Base-by-base conservation (phyloP, 2,329 filamentous ascomycete genomes). In the Claviceps africana region DNA sequence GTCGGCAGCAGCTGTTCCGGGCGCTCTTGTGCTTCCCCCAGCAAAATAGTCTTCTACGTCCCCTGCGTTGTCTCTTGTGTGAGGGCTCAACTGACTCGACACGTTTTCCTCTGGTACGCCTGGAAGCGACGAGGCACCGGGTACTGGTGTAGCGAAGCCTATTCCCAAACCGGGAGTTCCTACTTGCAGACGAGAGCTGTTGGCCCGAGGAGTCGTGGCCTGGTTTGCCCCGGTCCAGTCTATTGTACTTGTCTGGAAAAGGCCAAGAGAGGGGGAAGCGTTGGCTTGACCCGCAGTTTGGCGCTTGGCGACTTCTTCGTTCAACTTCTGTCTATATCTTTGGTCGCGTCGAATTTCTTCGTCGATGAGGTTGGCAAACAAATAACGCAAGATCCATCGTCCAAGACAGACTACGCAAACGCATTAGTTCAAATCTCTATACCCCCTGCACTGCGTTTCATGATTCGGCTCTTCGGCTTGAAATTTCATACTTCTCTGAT, bases 351-450 rank as follows among this genome's bases (percentile, higher is more conserved):
- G 82, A 58, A 95, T 86, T 65, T 97, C 88, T 65, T 96, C 90
- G 55, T 95, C 86, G 51, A 98, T 85, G 43, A 97, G 74, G 52
- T 86, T 85, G 10, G 85, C 82, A 69, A 98, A 98, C 0, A 98
- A 76, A 66, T 96, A 95, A 35, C 93, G 81, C 54, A 98, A 71
- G 46, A 97, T 82, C 93, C 93, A 98, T 73, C 95, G 95, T 9
- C 93, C 93, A 46, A 97, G 81, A 62, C 95, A 97, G 66, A 97
- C 87, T 93, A 57, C 28, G 40, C 19, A 33, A 19, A n/a, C 17
- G 28, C 30, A 56, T 67, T 56, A 68, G 62, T 48, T n/a, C 19
- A 15, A 39, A 30, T 5, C 2, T 31, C 11, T n/a, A 21, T n/a
- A n/a, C n/a, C n/a, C n/a, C n/a, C n/a, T n/a, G n/a, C n/a, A n/a